Conservation (phyloP, 768 basidiomycete species). For the Leccinum subtestaceum region DNA sequence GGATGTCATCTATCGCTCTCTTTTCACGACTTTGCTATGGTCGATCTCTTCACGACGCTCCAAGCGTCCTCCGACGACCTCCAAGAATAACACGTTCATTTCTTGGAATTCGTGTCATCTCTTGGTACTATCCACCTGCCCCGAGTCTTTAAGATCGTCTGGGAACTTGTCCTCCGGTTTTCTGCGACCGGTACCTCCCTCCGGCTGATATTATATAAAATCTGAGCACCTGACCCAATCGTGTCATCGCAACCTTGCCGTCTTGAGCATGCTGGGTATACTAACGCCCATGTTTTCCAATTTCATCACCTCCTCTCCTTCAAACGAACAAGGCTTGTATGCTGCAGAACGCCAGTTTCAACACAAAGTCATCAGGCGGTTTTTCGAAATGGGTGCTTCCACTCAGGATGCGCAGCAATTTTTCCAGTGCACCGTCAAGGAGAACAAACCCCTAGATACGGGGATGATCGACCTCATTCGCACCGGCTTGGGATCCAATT, state of each 20-base stretch:
- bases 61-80: conserved; percentile 35
- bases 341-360: conserved; percentile 49
- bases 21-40: too few relatives aligned
- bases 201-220: conserved; percentile 54
- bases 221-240: conserved; percentile 58
- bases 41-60: too few relatives aligned
- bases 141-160: conserved; percentile 58
- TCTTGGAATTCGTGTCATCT: conserved; percentile 39
- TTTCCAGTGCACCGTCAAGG: conserved; percentile 54
- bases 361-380: conserved; percentile 60
- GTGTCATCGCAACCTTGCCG: conserved; percentile 68
- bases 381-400: conserved; percentile 74
- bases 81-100: conserved; percentile 39
- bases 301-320: conserved; percentile 22
- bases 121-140: conserved; percentile 56
- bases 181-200: conserved; percentile 37
- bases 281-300: conserved; percentile 45
- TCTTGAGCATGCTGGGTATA: conserved; percentile 59
- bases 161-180: conserved; percentile 43
- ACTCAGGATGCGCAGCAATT: conserved; percentile 61
- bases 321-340: conserved; percentile 10
- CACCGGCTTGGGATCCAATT: conserved; percentile 67
- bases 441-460: conserved; percentile 50
- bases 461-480: conserved; percentile 72
- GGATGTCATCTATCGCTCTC: too few relatives aligned